A percentile compares a stretch with the other conserved stretches of the same genome.
Conservation (phyloP, 1,139 yeast species). For the Saccharomyces hybrid region DNA sequence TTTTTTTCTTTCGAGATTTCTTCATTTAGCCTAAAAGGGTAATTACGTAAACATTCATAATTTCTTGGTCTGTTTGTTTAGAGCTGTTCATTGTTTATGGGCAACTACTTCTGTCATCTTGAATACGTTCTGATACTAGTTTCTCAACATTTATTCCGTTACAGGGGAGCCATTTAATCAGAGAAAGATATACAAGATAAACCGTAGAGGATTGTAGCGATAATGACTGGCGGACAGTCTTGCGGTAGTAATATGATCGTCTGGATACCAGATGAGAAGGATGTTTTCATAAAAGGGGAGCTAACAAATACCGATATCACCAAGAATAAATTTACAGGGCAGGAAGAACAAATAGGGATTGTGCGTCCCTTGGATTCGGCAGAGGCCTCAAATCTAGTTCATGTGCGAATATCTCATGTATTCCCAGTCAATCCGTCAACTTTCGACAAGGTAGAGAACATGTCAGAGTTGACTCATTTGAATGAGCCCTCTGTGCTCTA, state of each 20-base stretch:
- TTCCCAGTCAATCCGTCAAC: slow-evolving; percentile 71
- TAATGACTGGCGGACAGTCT: not conserved
- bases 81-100: not conserved
- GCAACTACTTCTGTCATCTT: not conserved
- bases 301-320: slow-evolving; percentile 31
- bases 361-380: slow-evolving; percentile 7
- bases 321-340: slow-evolving; percentile 17
- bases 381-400: slow-evolving; percentile 28
- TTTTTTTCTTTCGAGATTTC: not conserved
- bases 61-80: not conserved
- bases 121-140: not conserved
- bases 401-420: slow-evolving; percentile 46
- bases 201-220: not conserved
- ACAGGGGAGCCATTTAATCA: not conserved
- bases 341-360: slow-evolving; percentile 13
- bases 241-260: slow-evolving; percentile 34
- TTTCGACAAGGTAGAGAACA: slow-evolving; percentile 85
- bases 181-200: not conserved
- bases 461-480: slow-evolving; percentile 91
- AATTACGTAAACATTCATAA: not conserved
- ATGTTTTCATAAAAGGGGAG: slow-evolving; percentile 64
- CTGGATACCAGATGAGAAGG: slow-evolving; percentile 71
- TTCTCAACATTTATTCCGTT: not conserved
- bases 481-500: slow-evolving; percentile 92
- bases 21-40: not conserved